Conservation (phyloP, 2,329 filamentous ascomycete species). For the Cladophialophora exuberans region DNA sequence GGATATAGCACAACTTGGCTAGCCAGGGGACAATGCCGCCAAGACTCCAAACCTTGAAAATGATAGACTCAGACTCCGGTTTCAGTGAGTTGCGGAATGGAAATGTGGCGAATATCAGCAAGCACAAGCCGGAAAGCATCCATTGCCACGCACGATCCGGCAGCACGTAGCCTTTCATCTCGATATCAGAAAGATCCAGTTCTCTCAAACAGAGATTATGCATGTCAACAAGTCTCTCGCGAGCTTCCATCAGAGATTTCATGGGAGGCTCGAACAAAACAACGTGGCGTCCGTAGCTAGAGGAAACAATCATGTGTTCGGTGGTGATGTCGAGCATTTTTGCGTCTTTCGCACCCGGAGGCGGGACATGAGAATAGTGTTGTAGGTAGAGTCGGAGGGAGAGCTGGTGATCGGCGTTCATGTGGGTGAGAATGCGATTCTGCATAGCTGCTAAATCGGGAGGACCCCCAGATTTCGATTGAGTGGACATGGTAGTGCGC, state of each 20-base stretch:
- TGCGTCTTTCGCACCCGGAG: constrained; percentile 48
- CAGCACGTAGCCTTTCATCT: constrained; percentile 56
- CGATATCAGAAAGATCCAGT: constrained; percentile 64
- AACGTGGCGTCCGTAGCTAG: constrained; percentile 48
- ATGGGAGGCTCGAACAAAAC: constrained; percentile 74
- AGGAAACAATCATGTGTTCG: constrained; percentile 64
- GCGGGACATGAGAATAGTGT: constrained; percentile 65
- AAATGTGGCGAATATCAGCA: constrained; percentile 57
- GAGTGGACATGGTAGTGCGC: background rate
- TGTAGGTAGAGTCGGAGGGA: constrained; percentile 79
- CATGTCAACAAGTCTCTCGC: constrained; percentile 74
- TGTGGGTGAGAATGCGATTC: constrained; percentile 73
- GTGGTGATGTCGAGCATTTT: constrained; percentile 69
- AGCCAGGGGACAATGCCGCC: constrained; percentile 59
- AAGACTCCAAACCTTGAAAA: constrained; percentile 55
- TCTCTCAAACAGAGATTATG: constrained; percentile 61
- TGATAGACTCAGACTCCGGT: constrained; percentile 48
- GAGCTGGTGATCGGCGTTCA: constrained; percentile 80
- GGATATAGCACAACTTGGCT: constrained; percentile 58
- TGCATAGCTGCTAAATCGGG: constrained; percentile 24
- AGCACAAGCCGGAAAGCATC: constrained; percentile 29
- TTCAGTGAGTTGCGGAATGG: constrained; percentile 58
- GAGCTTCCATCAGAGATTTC: constrained; percentile 67
- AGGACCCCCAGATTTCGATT: constrained; percentile 10
- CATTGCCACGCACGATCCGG: constrained; percentile 38